These are phyloP conservation scores for Endothia cerciana DNA, from an alignment of 2,329 filamentous ascomycete genomes.

Conservation along the genomic window DNA sequence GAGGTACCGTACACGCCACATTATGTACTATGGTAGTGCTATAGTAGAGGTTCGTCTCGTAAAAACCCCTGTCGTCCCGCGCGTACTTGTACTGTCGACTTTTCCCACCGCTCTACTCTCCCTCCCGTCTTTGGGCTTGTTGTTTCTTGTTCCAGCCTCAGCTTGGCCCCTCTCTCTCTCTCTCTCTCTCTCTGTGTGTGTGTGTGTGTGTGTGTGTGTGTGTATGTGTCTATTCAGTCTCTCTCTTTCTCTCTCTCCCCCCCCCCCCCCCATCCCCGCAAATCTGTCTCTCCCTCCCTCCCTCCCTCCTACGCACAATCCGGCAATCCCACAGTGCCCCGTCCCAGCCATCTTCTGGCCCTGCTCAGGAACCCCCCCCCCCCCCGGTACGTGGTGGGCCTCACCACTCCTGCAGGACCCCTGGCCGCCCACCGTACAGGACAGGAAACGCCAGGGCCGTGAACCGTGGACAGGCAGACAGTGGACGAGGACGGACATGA, in stretches of 20 bases:
- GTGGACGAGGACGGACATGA: no score
- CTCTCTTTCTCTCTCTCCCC: no score
- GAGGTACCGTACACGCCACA: not conserved
- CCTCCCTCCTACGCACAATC: not conserved
- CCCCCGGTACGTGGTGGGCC: not conserved
- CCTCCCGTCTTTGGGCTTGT: not conserved
- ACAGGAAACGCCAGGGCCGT: not conserved
- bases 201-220: no score
- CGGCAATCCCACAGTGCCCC: not conserved
- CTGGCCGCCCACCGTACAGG: not conserved
- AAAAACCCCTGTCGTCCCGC: not conserved
- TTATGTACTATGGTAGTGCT: not conserved
- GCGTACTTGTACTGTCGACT: not conserved
- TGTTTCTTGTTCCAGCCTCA: not conserved
- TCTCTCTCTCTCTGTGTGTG: no score
- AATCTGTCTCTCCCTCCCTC: not conserved
- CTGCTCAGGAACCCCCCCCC: no score
- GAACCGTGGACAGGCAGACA: no score
- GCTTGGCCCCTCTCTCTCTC: not conserved
- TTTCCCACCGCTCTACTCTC: not conserved
- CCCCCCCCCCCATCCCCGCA: not conserved
- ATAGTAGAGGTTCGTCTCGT: conserved; percentile 1
- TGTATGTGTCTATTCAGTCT: no score
- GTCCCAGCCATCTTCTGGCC: conserved; percentile 3
- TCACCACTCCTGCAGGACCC: conserved; percentile 3